Conservation (phyloP, 2,329 filamentous ascomycete species). For the Cladosporium sphaerospermum region DNA sequence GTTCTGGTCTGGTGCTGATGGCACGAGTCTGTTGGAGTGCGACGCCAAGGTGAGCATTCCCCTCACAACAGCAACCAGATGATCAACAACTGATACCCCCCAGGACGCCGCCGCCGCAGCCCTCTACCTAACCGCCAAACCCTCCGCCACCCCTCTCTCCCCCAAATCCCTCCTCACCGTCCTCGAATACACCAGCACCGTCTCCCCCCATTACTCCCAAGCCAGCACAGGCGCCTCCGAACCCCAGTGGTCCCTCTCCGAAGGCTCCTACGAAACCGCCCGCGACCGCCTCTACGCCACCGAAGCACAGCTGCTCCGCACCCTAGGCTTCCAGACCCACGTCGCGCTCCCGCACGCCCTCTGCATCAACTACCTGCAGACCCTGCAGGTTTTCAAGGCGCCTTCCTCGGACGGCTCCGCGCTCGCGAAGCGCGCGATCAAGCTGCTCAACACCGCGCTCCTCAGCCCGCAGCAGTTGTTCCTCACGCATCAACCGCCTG, state of each 20-base stretch:
- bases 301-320: constrained; percentile 70
- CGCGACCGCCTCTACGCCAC: constrained; percentile 61
- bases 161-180: constrained; percentile 77
- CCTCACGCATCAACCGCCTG: constrained; percentile 82
- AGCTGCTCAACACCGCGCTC: constrained; percentile 79
- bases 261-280: constrained; percentile 62
- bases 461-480: constrained; percentile 85
- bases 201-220: constrained; percentile 51
- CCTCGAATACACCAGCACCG: constrained; percentile 71
- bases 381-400: constrained; percentile 60
- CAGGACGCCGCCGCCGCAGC: constrained; percentile 76
- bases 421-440: constrained; percentile 61
- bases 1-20: constrained; percentile 63
- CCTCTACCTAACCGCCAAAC: constrained; percentile 76
- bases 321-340: constrained; percentile 75
- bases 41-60: constrained; percentile 41
- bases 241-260: constrained; percentile 55
- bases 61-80: background rate
- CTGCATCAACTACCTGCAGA: constrained; percentile 86
- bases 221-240: constrained; percentile 15
- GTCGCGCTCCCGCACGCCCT: constrained; percentile 81
- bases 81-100: background rate
- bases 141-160: constrained; percentile 68
- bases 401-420: constrained; percentile 35
- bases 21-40: constrained; percentile 45